Conservation (phyloP, 2,329 filamentous ascomycete genomes). For the Fusarium abutilonis region DNA sequence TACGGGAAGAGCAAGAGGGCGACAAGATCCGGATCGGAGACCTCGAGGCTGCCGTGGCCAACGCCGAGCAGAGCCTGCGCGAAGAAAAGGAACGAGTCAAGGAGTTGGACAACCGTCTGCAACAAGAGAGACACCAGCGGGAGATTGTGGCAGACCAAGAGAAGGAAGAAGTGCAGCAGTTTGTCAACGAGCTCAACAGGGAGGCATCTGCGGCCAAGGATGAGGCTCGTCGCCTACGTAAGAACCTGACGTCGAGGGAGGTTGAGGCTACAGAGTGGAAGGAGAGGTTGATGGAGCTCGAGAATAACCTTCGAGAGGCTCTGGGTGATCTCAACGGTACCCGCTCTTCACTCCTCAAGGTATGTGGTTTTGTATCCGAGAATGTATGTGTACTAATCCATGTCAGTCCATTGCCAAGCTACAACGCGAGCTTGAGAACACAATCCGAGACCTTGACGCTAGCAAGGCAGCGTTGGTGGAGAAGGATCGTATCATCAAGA, state of each 20-base stretch:
- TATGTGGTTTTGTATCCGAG: conserved; percentile 49
- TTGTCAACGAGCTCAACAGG: conserved; percentile 90
- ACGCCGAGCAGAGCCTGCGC: conserved; percentile 79
- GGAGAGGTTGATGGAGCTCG: conserved; percentile 87
- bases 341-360: conserved; percentile 83
- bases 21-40: conserved; percentile 99
- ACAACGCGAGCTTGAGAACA: conserved; percentile 86
- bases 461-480: conserved; percentile 83
- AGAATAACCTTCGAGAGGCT: conserved; percentile 86
- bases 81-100: conserved; percentile 82
- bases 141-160: conserved; percentile 88
- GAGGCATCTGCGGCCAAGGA: conserved; percentile 86
- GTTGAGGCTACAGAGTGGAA: conserved; percentile 92
- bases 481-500: conserved; percentile 89
- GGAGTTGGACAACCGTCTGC: conserved; percentile 79
- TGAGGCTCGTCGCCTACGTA: conserved; percentile 82
- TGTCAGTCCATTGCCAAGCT: conserved; percentile 83
- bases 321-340: conserved; percentile 90
- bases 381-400: conserved; percentile 24
- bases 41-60: conserved; percentile 83
- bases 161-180: conserved; percentile 93
- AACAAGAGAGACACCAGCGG: conserved; percentile 83
- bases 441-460: conserved; percentile 81
- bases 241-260: conserved; percentile 83
- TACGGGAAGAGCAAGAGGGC: conserved; percentile 94